phyloP scores from a whole-genome alignment of 306 rosid genomes.

The Gleditsia sinensis region DNA sequence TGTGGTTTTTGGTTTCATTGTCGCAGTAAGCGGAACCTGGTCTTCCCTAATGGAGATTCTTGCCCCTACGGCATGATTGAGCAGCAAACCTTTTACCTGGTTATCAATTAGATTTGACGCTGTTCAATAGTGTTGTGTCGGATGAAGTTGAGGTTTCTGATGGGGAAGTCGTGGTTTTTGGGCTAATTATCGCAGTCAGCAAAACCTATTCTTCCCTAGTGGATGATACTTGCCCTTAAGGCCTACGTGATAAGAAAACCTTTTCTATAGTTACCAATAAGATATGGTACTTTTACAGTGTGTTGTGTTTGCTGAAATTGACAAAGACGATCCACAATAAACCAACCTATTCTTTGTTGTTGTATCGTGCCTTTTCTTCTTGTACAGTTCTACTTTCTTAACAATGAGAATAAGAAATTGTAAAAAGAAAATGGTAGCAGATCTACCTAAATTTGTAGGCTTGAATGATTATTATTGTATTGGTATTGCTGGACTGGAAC shows the following conservation, averaged over 20 bases:
- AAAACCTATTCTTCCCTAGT: slow-evolving; percentile 38
- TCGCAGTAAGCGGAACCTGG: slow-evolving; percentile 62
- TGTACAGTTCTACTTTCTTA: slow-evolving; percentile 12
- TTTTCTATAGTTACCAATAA: slow-evolving; percentile 6
- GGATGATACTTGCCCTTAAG: slow-evolving; percentile 32
- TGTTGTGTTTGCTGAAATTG: neutral
- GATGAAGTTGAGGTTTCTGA: slow-evolving; percentile 18
- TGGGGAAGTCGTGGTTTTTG: slow-evolving; percentile 30
- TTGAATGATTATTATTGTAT: neutral
- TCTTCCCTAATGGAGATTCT: slow-evolving; percentile 54
- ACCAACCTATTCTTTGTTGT: slow-evolving; percentile 1
- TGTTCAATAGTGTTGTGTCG: neutral
- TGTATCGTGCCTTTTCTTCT: neutral
- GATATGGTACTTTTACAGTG: slow-evolving; percentile 2
- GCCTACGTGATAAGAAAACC: slow-evolving; percentile 7
- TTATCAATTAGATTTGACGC: neutral
- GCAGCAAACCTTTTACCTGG: neutral
- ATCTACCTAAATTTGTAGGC: neutral
- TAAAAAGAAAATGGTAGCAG: neutral
- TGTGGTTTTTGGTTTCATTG: slow-evolving; percentile 49
- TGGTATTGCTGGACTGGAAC: neutral
- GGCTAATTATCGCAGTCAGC: slow-evolving; percentile 29
- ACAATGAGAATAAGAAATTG: slow-evolving; percentile 1
- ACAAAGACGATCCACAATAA: neutral
- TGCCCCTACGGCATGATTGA: slow-evolving; percentile 48